Base-by-base conservation (phyloP, 2,329 filamentous ascomycete genomes). In the Triangularia verruculosa region DNA sequence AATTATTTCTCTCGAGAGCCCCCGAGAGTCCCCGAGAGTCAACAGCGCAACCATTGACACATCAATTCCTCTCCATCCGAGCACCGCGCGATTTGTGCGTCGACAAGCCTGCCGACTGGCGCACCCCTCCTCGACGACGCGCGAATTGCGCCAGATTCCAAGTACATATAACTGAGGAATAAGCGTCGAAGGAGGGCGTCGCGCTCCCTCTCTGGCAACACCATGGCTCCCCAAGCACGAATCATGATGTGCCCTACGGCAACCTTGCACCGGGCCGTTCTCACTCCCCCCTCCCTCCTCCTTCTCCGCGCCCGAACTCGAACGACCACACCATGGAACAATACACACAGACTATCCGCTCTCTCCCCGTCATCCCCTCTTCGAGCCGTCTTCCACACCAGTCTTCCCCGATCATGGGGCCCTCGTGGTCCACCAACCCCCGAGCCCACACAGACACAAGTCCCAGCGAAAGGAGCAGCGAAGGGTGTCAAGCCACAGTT, bases 221-320 rank as follows among this genome's bases (percentile, higher is more conserved):
- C 55, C 53, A 71, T 70, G 68, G 66, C 70, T 59, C 64, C 69
- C 11, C 64, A 65, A 62, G 61, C 67, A 25, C 61, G 64, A 61
- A 58, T 70, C 52, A 63, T 70, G 66, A 69, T 70, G 67, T 67
- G 67, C 5, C 24, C 64, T 7, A 61, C 62, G 60, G 52, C 66
- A 20, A 60, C 63, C 61, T 57, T 69, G 5, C 64, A 65, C n/a
- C 4, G 64, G 43, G 66, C 64, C 28, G 61, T 47, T 22, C n/a
- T 62, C 15, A n/a, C 57, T 0, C 51, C 51, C 27, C 54, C 59
- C 28, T 59, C 61, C 13, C 13, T 66, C 17, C 51, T 68, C 53
- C 59, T 55, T 17, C 22, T 58, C 15, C 64, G 61, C 43, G 25
- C 62, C 30, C 59, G 61, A n/a, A 59, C 24, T 27, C 67, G 47